Percentiles rank a stretch among this genome's conserved stretches.
phyloP scores from a whole-genome alignment of 257 asterid species.

The Solanum peruvianum region DNA sequence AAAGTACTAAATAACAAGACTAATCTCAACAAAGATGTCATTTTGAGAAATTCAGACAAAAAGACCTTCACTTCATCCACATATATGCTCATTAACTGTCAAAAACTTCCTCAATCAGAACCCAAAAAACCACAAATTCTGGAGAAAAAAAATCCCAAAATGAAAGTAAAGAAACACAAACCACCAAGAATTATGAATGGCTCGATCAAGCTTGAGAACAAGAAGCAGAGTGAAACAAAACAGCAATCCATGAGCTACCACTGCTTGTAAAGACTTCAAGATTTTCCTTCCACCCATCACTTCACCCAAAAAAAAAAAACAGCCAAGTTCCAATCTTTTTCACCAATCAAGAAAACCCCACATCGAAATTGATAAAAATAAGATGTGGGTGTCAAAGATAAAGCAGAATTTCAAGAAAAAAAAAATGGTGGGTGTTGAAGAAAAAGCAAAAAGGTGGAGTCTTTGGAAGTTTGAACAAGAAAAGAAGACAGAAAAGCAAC shows the following conservation, averaged over 20 bases:
- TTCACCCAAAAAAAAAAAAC: not conserved
- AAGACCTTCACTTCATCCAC: not conserved
- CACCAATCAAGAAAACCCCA: not conserved
- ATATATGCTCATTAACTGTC: not conserved
- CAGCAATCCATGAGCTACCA: conserved; percentile 76
- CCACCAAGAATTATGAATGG: conserved; percentile 72
- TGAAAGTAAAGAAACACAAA: conserved; percentile 5
- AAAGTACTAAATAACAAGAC: not conserved
- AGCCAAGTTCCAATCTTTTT: not conserved
- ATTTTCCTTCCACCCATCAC: conserved; percentile 66
- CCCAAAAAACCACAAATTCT: not conserved
- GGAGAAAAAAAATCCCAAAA: not conserved
- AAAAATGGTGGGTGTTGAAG: not conserved
- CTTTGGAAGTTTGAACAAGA: not conserved
- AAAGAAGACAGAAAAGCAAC: not conserved
- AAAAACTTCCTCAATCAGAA: not conserved
- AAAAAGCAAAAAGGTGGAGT: not conserved
- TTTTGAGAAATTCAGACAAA: not conserved
- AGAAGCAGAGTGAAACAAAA: conserved; percentile 63
- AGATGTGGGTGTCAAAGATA: not conserved
- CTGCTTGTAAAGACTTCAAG: conserved; percentile 67
- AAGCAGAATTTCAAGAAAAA: not conserved
- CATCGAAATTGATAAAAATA: not conserved
- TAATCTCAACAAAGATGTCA: not conserved
- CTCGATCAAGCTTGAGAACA: conserved; percentile 61